Evolutionary conservation across 2,329 filamentous ascomycete genomes (phyloP).

Genomic region (Botryosphaeria agaves): DNA sequence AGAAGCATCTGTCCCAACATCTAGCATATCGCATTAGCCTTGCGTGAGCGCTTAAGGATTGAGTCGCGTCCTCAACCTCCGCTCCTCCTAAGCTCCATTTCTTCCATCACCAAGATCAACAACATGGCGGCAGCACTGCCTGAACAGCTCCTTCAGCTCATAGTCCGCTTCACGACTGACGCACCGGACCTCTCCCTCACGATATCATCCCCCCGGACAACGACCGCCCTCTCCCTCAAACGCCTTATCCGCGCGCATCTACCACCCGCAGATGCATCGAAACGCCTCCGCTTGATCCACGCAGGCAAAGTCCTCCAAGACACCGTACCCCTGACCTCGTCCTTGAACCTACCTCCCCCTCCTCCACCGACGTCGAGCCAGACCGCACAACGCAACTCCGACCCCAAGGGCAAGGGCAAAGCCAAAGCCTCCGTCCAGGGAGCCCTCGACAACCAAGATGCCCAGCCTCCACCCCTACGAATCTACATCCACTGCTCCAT

Average conservation of each 20-base stretch:
- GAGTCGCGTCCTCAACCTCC: too few relatives aligned
- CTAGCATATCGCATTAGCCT: too few relatives aligned
- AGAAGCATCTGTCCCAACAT: too few relatives aligned
- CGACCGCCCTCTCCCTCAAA: conserved; percentile 65
- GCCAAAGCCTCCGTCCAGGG: conserved; percentile 48
- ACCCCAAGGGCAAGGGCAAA: conserved; percentile 30
- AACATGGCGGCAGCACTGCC: conserved; percentile 13
- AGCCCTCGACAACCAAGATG: conserved; percentile 25
- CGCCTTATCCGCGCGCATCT: conserved; percentile 62
- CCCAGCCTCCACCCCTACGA: conserved; percentile 3
- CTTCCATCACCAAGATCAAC: conserved; percentile 11
- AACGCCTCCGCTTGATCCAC: conserved; percentile 76
- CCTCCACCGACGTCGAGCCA: conserved; percentile 22
- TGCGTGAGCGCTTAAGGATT: too few relatives aligned
- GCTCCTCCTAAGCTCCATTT: too few relatives aligned
- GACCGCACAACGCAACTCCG: conserved; percentile 3
- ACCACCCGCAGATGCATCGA: conserved; percentile 40
- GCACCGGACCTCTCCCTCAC: conserved; percentile 70
- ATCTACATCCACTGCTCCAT: conserved; percentile 92
- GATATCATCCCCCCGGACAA: conserved; percentile 48
- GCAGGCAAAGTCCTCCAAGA: conserved; percentile 76
- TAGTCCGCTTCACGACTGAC: conserved; percentile 77
- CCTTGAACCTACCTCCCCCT: conserved; percentile 45
- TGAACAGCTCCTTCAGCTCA: conserved; percentile 45
- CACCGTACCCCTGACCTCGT: conserved; percentile 45